These are phyloP conservation scores for Morella rubra DNA, from an alignment of 306 rosid genomes.

Conservation along the genomic window DNA sequence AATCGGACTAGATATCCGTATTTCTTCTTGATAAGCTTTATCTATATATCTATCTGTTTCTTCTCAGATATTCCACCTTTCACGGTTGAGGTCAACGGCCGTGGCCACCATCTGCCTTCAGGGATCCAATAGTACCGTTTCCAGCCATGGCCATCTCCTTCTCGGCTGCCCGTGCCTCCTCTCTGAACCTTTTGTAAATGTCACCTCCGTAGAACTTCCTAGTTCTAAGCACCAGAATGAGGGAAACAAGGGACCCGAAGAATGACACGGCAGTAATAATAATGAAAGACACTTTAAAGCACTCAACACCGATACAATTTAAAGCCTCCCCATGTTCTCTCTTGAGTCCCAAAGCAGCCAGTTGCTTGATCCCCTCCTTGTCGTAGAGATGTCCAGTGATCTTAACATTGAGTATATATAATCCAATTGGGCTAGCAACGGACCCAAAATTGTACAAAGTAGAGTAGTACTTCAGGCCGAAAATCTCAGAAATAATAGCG, in stretches of 20 bases:
- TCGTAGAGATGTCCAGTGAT: constrained; percentile 47
- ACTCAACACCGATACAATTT: constrained; percentile 32
- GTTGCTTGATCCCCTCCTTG: constrained; percentile 37
- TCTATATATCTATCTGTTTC: too few species aligned
- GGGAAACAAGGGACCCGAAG: constrained; percentile 36
- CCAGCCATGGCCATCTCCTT: background rate
- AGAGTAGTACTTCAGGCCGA: constrained; percentile 77
- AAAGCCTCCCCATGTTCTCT: constrained; percentile 16
- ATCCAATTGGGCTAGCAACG: constrained; percentile 27
- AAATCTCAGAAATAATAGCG: constrained; percentile 74
- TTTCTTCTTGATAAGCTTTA: too few species aligned
- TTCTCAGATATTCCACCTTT: too few species aligned
- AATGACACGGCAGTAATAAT: constrained; percentile 38
- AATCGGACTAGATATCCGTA: too few species aligned
- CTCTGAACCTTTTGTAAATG: constrained; percentile 43
- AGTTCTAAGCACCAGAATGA: constrained; percentile 33
- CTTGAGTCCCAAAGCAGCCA: background rate
- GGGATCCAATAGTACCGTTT: background rate
- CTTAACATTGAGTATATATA: constrained; percentile 40
- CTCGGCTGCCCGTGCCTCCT: constrained; percentile 14
- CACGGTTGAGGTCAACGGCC: too few species aligned
- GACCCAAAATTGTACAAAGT: constrained; percentile 75
- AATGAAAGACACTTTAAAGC: constrained; percentile 39
- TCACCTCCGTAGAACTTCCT: constrained; percentile 40
- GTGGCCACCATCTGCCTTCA: background rate